Base-by-base conservation (phyloP, 192 early-diverging fungal species). In the Chytriomyces confervae region DNA sequence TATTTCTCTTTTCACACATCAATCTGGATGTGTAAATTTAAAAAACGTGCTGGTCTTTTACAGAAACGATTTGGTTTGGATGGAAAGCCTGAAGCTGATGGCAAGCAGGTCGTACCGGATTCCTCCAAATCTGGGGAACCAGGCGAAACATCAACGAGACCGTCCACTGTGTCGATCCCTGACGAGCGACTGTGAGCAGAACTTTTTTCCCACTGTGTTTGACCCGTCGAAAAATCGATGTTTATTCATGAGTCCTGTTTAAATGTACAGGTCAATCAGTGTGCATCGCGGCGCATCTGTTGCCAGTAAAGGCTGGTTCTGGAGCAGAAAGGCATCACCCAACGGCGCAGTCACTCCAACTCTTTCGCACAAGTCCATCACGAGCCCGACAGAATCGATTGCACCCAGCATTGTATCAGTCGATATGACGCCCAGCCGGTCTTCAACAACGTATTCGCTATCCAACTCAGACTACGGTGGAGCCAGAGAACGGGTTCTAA, bases 391-490 rank as follows among this genome's bases (percentile, higher is more conserved):
- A 13, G 53, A 57, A 57, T 57, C 53, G 5, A 57, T 20, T 48
- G 67, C 47, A 48, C 43, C 67, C 47, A 18, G 16, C 47, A 20
- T 18, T 48, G 24, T 18, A 18, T 43, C 44, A 49, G 46, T 18
- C 16, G 67, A 27, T 36, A 65, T 13, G 13, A 48, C 16, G 10
- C 67, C n/a, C 46, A 61, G 45, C n/a, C 53, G 13, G 5, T 13
- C 63, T 13, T 72, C 48, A 16, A 53, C 45, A 16, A 16, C 70
- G 20, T 72, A 72, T 60, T 72, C 70, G 16, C n/a, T 72, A 27
- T 72, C 70, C 23, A 72, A 72, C 53, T 72, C 70, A 27, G 50
- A 49, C 70, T 49, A 72, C 63, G 29, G 63, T 65, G 29, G 29
- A 24, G 63, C 63, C 10, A n/a, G 53, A 10, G 72, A 74, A 44